Base-by-base conservation (phyloP, 345 rosid species). In the Jatropha curcas region DNA sequence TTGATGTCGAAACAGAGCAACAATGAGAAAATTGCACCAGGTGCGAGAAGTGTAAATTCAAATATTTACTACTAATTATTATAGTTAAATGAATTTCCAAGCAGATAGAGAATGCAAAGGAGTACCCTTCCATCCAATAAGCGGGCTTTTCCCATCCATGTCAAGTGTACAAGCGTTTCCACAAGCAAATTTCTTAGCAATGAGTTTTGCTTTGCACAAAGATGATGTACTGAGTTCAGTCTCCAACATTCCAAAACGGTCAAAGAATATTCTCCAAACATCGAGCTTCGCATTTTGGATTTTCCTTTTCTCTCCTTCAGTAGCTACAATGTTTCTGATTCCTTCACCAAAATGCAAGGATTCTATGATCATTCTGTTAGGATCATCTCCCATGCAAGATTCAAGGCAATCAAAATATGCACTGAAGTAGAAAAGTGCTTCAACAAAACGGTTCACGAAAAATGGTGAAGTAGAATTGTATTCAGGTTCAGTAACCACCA, bases 91-190 rank as follows among this genome's bases (percentile, higher is more conserved):
- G 57, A 33, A 41, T 5, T 56, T 73, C 71, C 56, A 67, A 73
- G 81, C 73, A 0, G 90, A 87, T 68, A 85, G 45, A 9, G 88
- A 89, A 22, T 35, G 71, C 28, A 85, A 4, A 3, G 87, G 86
- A 12, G 86, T 83, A 24, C 83, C 85, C 69, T 88, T 86, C 90
- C 92, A 88, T 2, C 87, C 84, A 3, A 71, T 56, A 24, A 86
- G 27, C 9, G 84, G 59, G 79, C 80, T 70, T 41, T 78, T 77
- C 22, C 82, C 86, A n/a, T 84, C 81, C 76, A 60, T 13, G 4
- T 70, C 52, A 8, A 82, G 65, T 0, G 85, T 83, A 68, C 88
- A 85, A 35, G 34, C 78, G 60, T 59, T 84, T 76, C 83, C 79
- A 27, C 75, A 65, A 0, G 71, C 2, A 48, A 74, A 80, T 41